Evolutionary conservation across 768 basidiomycete species (phyloP), one percentile per base, ranked within the genome.

Genomic region (Dentipellis fragilis): DNA sequence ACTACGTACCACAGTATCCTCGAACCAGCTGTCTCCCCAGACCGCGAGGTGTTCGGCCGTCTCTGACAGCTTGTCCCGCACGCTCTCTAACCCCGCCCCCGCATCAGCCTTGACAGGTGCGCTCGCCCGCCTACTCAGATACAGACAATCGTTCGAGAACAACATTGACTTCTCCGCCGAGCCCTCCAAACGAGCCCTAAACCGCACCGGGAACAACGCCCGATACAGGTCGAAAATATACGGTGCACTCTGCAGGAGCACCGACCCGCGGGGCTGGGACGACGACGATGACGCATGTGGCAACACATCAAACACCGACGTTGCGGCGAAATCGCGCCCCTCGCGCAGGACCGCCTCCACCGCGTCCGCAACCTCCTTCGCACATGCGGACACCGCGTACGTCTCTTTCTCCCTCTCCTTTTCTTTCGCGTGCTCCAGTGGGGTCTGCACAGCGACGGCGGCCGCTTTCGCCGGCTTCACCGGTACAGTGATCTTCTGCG

Each of bases 91-190:
- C 7, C 56, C 53, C n/a, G 52, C 23, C 17, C 39, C 21, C 38
- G 64, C 59, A 48, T 68, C 69, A 19, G 82, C 58, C 29, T 72
- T 72, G 55, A 71, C 73, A 29, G 53, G 50, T 10, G 37, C 35
- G 34, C 51, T 35, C 16, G 45, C 36, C 42, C 55, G 51, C 47
- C 45, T 52, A 34, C 74, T 75, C 23, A 94, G 75, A 65, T 85
- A 89, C 19, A 78, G 62, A 60, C 84, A 90, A 59, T 94, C 87
- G 66, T 96, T 96, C 16, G 89, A 83, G 65, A 87, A 87, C 50
- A 81, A 80, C 78, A 95, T 84, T 1, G 78, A 73, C 23, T 74
- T 69, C 10, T 80, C 80, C 10, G 84, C 71, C 0, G 76, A 71
- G 38, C 74, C 67, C 21, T 65, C 65, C 34, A 88, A 67, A 47